Evolutionary conservation across 768 basidiomycete species (phyloP), one percentile per base, ranked within the genome.

Genomic region (Boletus rubescentipes): DNA sequence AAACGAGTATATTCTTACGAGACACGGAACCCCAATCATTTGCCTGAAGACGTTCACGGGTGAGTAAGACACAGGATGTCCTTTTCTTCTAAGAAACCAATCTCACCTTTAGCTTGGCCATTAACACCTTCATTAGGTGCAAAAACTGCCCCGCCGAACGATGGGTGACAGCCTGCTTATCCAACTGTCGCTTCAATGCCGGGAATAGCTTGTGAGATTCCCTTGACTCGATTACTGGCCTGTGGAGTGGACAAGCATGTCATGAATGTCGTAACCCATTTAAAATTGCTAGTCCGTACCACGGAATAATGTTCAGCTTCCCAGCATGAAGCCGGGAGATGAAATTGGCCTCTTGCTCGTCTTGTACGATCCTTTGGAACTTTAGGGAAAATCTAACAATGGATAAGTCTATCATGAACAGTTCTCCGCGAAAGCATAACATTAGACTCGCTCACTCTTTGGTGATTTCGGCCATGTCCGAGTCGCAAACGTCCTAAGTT

Each of bases 1-100:
- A 36, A 18, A 34, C 0, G 8, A 0, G 0, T 11, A 7, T 16
- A 1, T 9, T 65, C 82, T 45, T 58, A 86, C 85, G 82, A 43
- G 84, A 84, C 46, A 85, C 69, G 0, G 84, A 73, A 16, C 82
- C 81, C 84, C 85, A 86, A 55, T 86, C 85, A 32, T 84, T 84
- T 2, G 80, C 77, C 84, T 51, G 9, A 42, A 42, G 2, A 42
- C 2, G 2, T 40, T 21, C 18, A 15, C 9, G 7, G 36, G 23
- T 50, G n/a, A 58, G 38, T 6, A 36, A n/a, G 26, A 9, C 2
- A 46, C 15, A 14, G n/a, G 32, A 34, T n/a, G 23, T n/a, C 4
- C 8, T 0, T 8, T 12, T 16, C 15, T n/a, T 14, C 18, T 3
- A 4, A 47, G 4, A 9, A 15, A 49, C 0, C 2, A 50, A 14